phyloP scores from a whole-genome alignment of 495 filamentous ascomycete species.

The Penicillium silybi region DNA sequence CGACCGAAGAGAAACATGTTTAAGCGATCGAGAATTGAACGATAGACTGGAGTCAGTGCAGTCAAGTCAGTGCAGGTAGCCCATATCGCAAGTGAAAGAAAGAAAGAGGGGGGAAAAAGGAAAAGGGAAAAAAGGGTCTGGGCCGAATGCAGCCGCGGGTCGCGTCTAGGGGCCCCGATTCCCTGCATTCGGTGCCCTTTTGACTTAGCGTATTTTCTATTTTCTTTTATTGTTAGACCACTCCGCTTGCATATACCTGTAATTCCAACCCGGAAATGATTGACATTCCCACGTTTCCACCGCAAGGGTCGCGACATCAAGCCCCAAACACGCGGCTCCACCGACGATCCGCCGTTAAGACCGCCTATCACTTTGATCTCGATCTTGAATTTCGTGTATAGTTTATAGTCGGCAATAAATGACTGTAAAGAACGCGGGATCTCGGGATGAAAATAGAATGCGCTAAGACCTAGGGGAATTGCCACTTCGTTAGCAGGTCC shows the following conservation, averaged over 20 bases:
- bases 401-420: no score
- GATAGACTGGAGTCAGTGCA: background rate
- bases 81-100: slow-evolving; percentile 1
- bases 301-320: background rate
- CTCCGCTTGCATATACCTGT: background rate
- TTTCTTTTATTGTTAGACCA: background rate
- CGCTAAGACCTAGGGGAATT: no score
- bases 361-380: background rate
- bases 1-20: background rate
- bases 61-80: background rate
- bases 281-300: background rate
- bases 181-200: background rate
- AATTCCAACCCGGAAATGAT: background rate
- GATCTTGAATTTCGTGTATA: no score
- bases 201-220: background rate
- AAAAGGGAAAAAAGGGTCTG: background rate
- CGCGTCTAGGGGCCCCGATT: background rate
- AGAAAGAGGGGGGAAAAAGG: background rate
- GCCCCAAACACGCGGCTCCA: background rate
- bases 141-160: background rate
- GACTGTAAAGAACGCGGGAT: no score
- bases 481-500: no score
- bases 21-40: background rate
- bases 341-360: background rate
- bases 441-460: no score